These are phyloP conservation scores for Diplodia sapinea DNA, from an alignment of 2,329 filamentous ascomycete species.

Conservation along the genomic window DNA sequence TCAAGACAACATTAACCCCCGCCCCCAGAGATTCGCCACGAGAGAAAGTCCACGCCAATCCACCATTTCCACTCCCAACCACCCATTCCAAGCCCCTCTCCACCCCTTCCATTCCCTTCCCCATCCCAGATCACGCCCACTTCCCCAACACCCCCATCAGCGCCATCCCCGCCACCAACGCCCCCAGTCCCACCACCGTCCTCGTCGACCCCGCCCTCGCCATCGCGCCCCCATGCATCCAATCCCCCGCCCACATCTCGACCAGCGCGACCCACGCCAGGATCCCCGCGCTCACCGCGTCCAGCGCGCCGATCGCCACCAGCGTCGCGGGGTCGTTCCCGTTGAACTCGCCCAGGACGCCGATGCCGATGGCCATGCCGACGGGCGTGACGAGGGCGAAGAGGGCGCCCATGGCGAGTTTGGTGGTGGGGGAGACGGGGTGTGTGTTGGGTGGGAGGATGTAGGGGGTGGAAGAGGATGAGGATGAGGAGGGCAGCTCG, in stretches of 20 bases:
- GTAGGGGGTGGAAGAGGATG: no score
- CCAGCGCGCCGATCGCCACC: conserved; percentile 73
- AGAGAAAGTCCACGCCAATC: no score
- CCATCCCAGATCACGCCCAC: conserved; percentile 64
- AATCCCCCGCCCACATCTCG: conserved; percentile 80
- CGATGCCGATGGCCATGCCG: conserved; percentile 81
- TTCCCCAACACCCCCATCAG: conserved; percentile 77
- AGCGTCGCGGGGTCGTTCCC: conserved; percentile 73
- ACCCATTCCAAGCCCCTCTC: not conserved
- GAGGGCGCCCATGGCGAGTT: conserved; percentile 65
- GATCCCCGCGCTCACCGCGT: conserved; percentile 76
- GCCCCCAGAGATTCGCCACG: no score
- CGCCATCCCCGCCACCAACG: conserved; percentile 66
- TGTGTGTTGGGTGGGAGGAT: no score
- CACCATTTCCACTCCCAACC: no score
- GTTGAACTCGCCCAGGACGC: conserved; percentile 72
- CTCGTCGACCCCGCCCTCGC: conserved; percentile 57
- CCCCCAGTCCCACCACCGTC: conserved; percentile 58
- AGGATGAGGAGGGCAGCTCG: conserved; percentile 51
- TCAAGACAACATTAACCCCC: no score
- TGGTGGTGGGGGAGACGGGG: conserved; percentile 46
- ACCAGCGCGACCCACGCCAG: conserved; percentile 80
- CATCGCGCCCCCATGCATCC: conserved; percentile 61
- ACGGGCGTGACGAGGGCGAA: conserved; percentile 77
- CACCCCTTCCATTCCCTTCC: not conserved